Conservation (phyloP, 2,329 filamentous ascomycete genomes). For the Aspergillus aculeatinus region DNA sequence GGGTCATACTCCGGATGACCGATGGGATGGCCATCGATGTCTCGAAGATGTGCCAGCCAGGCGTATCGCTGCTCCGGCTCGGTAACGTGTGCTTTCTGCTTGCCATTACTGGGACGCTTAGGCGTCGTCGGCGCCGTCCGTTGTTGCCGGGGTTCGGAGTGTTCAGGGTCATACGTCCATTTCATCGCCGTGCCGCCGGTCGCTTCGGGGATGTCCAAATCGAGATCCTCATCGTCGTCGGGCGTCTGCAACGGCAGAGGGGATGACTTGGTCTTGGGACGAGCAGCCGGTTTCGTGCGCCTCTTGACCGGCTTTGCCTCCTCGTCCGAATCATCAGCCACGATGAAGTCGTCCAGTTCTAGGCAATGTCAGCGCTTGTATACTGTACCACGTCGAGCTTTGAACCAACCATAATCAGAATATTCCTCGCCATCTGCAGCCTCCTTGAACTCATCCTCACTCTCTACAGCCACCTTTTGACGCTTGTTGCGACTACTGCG, state of each 20-base stretch:
- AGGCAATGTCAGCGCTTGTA: constrained; percentile 28
- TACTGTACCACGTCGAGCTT: neutral
- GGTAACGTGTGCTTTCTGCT: constrained; percentile 70
- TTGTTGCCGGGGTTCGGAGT: constrained; percentile 52
- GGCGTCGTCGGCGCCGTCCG: constrained; percentile 40
- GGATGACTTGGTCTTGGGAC: constrained; percentile 38
- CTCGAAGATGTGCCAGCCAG: constrained; percentile 83
- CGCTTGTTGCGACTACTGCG: constrained; percentile 55
- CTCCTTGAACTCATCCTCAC: constrained; percentile 66
- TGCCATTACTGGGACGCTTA: constrained; percentile 43
- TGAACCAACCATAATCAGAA: constrained; percentile 50
- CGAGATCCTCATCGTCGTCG: constrained; percentile 56
- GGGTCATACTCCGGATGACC: constrained; percentile 88
- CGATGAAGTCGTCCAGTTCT: constrained; percentile 85
- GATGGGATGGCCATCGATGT: constrained; percentile 77
- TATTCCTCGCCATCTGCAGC: constrained; percentile 51
- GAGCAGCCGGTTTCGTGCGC: constrained; percentile 62
- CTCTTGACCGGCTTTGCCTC: constrained; percentile 64
- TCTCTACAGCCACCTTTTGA: constrained; percentile 64
- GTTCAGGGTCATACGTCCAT: constrained; percentile 73
- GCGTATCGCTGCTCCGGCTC: constrained; percentile 84
- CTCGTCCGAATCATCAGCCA: constrained; percentile 80
- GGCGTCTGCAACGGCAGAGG: constrained; percentile 49
- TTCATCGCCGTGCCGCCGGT: constrained; percentile 72
- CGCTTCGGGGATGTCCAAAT: constrained; percentile 55